Evolutionary conservation across 148 eudicot genomes (phyloP).

Genomic region (Amaranthus hypochondriacus): DNA sequence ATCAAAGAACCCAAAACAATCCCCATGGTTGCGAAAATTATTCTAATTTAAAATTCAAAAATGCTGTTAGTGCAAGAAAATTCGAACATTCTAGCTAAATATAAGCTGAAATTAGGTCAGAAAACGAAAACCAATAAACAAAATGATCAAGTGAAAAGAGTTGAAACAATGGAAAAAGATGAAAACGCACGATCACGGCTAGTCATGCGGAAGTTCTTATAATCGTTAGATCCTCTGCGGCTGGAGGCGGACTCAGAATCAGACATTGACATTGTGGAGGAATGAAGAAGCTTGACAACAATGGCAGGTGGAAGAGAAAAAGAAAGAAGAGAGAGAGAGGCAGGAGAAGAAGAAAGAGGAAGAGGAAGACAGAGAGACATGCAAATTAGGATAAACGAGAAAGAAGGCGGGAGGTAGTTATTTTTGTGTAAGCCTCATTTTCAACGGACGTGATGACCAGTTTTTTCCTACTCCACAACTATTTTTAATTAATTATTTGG

Average conservation of each 20-base stretch:
- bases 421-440: slow-evolving; percentile 12
- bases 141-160: not conserved
- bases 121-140: not conserved
- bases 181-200: slow-evolving; percentile 65
- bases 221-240: slow-evolving; percentile 36
- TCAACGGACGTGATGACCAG: slow-evolving; percentile 33
- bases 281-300: slow-evolving; percentile 7
- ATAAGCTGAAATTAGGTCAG: not conserved
- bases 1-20: too few relatives aligned
- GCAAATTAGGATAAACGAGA: slow-evolving; percentile 15
- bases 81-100: not conserved
- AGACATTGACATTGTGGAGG: slow-evolving; percentile 56
- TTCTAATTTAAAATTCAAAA: not conserved
- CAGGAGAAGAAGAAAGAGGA: slow-evolving; percentile 3
- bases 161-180: not conserved
- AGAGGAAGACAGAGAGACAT: slow-evolving; percentile 10
- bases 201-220: slow-evolving; percentile 70
- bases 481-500: not conserved
- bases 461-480: not conserved
- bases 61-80: not conserved
- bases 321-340: slow-evolving; percentile 11
- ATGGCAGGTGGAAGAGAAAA: slow-evolving; percentile 13
- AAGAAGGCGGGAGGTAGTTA: slow-evolving; percentile 34
- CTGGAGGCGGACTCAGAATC: slow-evolving; percentile 52
- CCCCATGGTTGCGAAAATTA: too few relatives aligned